A percentile compares a stretch with the other conserved stretches of the same genome.
Evolutionary conservation across 345 rosid genomes (phyloP).

Genomic region (Noccaea bulbosa): DNA sequence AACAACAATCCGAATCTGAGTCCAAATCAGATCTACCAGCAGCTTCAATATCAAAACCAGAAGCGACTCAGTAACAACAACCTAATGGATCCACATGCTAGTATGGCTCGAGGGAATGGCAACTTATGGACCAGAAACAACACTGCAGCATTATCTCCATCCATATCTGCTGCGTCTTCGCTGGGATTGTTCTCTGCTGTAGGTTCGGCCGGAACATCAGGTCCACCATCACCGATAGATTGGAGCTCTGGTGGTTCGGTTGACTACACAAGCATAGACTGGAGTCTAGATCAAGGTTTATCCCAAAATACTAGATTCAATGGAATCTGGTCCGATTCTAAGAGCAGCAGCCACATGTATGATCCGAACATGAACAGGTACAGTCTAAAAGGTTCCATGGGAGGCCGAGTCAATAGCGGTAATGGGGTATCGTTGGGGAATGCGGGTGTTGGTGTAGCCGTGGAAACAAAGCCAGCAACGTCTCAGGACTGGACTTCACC

Average conservation of each 20-base stretch:
- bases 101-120: constrained; percentile 53
- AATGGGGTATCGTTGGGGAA: constrained; percentile 51
- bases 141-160: constrained; percentile 51
- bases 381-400: constrained; percentile 52
- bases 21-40: constrained; percentile 61
- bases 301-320: constrained; percentile 46
- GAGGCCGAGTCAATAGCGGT: constrained; percentile 43
- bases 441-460: constrained; percentile 36
- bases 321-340: constrained; percentile 53
- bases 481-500: constrained; percentile 89
- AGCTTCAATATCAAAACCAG: constrained; percentile 60
- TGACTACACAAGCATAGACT: constrained; percentile 76
- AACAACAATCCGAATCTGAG: constrained; percentile 36
- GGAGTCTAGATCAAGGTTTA: constrained; percentile 72
- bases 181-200: constrained; percentile 77
- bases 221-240: constrained; percentile 69
- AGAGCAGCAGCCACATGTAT: constrained; percentile 40
- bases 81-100: constrained; percentile 50
- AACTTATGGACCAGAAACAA: constrained; percentile 56
- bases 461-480: constrained; percentile 52
- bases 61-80: constrained; percentile 53
- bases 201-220: constrained; percentile 61
- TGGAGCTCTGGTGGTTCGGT: constrained; percentile 68
- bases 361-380: constrained; percentile 48
- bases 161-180: constrained; percentile 76